A percentile compares a stretch with the other conserved stretches of the same genome.
These are phyloP conservation scores for Fereydounia khargensis DNA, from an alignment of 1,284 basidiomycete species.

Conservation along the genomic window DNA sequence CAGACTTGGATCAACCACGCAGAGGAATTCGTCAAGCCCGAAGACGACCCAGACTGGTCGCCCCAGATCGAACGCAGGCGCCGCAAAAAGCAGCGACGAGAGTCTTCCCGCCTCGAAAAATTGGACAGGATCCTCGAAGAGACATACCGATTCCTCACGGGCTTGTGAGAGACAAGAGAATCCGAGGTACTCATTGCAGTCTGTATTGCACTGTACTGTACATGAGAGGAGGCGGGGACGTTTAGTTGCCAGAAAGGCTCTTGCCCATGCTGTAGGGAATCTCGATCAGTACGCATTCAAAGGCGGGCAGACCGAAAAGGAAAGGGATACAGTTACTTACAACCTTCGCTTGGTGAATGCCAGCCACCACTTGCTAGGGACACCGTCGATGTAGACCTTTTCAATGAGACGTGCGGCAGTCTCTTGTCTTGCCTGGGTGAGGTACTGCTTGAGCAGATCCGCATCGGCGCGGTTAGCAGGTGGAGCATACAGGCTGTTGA, in stretches of 20 bases:
- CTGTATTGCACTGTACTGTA: no score
- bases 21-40: no score
- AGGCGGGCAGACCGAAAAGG: not conserved
- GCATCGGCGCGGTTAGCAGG: slow-evolving; percentile 76
- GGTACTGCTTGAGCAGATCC: slow-evolving; percentile 86
- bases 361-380: slow-evolving; percentile 99
- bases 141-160: no score
- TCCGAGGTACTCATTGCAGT: no score
- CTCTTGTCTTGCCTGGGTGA: slow-evolving; percentile 90
- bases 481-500: slow-evolving; percentile 86
- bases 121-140: no score
- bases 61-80: no score
- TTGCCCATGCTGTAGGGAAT: slow-evolving; percentile 45
- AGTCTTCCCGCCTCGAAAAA: no score
- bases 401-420: slow-evolving; percentile 81
- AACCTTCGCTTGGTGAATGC: slow-evolving; percentile 69
- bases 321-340: slow-evolving; percentile 13
- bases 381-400: slow-evolving; percentile 78
- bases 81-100: no score
- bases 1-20: no score
- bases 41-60: no score
- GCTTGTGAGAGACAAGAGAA: no score
- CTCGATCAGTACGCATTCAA: not conserved
- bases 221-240: not conserved
- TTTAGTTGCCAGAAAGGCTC: slow-evolving; percentile 45